These are phyloP conservation scores for Dictyostelium intermedium DNA, from an alignment of 78 protist species.

Conservation along the genomic window DNA sequence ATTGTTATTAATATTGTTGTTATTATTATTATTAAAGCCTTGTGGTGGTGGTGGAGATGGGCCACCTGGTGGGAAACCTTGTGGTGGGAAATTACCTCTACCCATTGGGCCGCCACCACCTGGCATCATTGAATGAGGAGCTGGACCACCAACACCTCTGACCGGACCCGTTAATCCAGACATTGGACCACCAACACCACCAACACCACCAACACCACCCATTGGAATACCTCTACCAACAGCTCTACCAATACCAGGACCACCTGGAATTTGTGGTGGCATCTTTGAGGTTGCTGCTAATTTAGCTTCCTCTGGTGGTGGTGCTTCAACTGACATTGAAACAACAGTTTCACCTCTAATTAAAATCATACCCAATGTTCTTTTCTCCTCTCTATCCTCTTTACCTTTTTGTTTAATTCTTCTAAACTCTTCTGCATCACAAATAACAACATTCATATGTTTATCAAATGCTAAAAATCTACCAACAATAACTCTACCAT, in stretches of 20 bases:
- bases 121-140: constrained; percentile 87
- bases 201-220: constrained; percentile 35
- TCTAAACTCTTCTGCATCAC: constrained; percentile 96
- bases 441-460: constrained; percentile 98
- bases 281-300: constrained; percentile 8
- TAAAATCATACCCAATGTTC: constrained; percentile 94
- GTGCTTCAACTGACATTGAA: constrained; percentile 94
- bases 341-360: constrained; percentile 97
- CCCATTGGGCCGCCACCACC: not conserved
- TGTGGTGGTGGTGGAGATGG: constrained; percentile 26
- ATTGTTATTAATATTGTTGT: too few relatives aligned
- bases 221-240: constrained; percentile 85
- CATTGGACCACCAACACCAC: constrained; percentile 21
- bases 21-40: too few relatives aligned
- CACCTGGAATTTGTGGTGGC: constrained; percentile 75
- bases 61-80: constrained; percentile 36
- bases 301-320: constrained; percentile 91
- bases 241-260: constrained; percentile 90
- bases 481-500: constrained; percentile 94
- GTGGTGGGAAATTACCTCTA: constrained; percentile 17
- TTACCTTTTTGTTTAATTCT: constrained; percentile 77
- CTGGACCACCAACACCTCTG: constrained; percentile 90
- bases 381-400: constrained; percentile 84
- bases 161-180: constrained; percentile 91
- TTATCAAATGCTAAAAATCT: constrained; percentile 98